phyloP scores from a whole-genome alignment of 1,284 basidiomycete species.

The Cutaneotrichosporon sp. region DNA sequence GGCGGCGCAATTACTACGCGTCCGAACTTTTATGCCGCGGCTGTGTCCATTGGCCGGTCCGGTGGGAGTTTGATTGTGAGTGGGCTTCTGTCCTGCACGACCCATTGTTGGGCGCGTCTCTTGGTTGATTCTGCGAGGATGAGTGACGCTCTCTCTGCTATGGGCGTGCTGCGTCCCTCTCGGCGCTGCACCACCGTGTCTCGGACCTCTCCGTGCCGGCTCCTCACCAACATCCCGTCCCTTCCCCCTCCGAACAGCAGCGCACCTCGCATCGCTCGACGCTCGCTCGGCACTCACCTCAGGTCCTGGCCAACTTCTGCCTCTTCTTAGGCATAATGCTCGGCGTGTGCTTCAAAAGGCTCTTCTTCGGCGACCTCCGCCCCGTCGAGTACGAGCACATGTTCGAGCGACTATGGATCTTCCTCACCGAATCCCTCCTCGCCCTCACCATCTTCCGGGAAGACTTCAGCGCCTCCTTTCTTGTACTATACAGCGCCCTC shows the following conservation, averaged over 20 bases:
- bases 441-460: conserved; percentile 94
- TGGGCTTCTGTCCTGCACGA: conserved; percentile 14
- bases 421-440: conserved; percentile 90
- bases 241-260: too few species aligned
- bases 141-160: too few species aligned
- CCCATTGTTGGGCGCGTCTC: too few species aligned
- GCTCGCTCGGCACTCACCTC: conserved; percentile 10
- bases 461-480: conserved; percentile 88
- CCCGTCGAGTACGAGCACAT: conserved; percentile 90
- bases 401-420: conserved; percentile 95
- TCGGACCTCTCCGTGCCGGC: too few species aligned
- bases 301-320: conserved; percentile 90
- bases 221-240: not conserved
- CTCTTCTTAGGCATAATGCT: conserved; percentile 72
- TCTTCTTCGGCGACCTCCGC: conserved; percentile 90
- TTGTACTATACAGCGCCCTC: conserved; percentile 85
- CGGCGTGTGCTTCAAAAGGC: conserved; percentile 73
- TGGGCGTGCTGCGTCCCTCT: not conserved
- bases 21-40: conserved; percentile 91
- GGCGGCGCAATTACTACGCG: conserved; percentile 76
- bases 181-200: too few species aligned
- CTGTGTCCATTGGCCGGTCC: conserved; percentile 87
- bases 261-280: not conserved
- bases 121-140: too few species aligned
- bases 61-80: conserved; percentile 82